These are phyloP conservation scores for Populus hybrid DNA, from an alignment of 441 rosid genomes.

Conservation along the genomic window DNA sequence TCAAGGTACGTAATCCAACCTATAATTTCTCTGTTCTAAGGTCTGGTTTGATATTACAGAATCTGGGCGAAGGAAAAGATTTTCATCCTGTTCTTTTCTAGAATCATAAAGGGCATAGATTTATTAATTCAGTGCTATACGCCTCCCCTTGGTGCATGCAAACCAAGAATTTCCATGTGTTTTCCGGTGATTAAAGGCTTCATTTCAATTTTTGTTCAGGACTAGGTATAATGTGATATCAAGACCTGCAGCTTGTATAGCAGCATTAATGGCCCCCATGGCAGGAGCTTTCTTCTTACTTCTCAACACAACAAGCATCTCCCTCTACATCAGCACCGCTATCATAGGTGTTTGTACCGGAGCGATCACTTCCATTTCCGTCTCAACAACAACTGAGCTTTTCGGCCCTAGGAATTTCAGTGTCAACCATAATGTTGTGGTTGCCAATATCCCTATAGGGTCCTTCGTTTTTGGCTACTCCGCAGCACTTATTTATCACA, in stretches of 20 bases:
- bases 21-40: background rate
- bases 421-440: constrained; percentile 35
- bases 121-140: background rate
- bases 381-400: constrained; percentile 63
- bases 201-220: constrained; percentile 24
- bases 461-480: constrained; percentile 63
- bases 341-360: constrained; percentile 63
- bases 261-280: constrained; percentile 55
- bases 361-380: constrained; percentile 65
- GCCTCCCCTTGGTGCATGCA: background rate
- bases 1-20: constrained; percentile 39
- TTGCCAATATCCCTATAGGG: constrained; percentile 73
- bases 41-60: background rate
- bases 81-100: background rate
- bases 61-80: background rate
- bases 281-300: constrained; percentile 62
- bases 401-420: constrained; percentile 20
- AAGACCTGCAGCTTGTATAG: constrained; percentile 50
- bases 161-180: background rate
- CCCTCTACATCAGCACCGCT: constrained; percentile 63
- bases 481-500: constrained; percentile 63
- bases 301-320: constrained; percentile 25
- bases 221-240: constrained; percentile 36
- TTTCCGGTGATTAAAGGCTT: background rate
- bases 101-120: background rate